Evolutionary conservation across 164 flowering plant genomes (phyloP).

Genomic region (Vitis amurensis): DNA sequence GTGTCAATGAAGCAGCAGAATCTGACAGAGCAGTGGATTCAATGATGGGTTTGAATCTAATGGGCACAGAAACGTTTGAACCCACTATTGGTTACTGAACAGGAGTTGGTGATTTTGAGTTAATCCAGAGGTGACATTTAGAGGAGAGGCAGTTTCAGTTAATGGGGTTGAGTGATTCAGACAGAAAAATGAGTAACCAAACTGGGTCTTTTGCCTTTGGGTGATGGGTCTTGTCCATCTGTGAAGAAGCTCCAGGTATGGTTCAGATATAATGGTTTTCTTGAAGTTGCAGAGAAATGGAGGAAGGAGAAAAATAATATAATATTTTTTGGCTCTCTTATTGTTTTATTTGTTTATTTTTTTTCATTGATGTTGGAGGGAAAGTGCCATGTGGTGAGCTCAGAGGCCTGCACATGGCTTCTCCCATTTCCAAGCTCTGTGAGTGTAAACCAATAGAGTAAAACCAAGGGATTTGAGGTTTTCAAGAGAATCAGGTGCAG

Average conservation of each 20-base stretch:
- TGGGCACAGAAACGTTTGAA: not conserved
- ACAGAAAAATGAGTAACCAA: not conserved
- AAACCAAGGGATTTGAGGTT: conserved; percentile 35
- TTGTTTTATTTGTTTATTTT: not conserved
- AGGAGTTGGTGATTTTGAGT: not conserved
- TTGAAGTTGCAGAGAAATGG: conserved; percentile 21
- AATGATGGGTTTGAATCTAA: not conserved
- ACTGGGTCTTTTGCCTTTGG: not conserved
- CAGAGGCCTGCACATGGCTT: conserved; percentile 69
- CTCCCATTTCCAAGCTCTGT: conserved; percentile 53
- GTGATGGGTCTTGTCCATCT: not conserved
- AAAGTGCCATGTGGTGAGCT: conserved; percentile 67
- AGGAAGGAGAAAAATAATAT: conserved; percentile 3
- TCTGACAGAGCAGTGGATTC: not conserved
- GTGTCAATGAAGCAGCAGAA: too few species aligned
- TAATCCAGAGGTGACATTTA: not conserved
- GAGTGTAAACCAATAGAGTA: conserved; percentile 26
- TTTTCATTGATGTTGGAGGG: conserved; percentile 24
- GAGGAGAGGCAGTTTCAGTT: not conserved
- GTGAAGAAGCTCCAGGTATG: conserved; percentile 11
- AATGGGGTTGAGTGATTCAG: not conserved
- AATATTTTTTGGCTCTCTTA: not conserved
- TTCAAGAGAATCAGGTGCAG: conserved; percentile 66
- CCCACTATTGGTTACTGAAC: not conserved
- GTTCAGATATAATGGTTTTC: conserved; percentile 6